Base-by-base conservation (phyloP, 768 basidiomycete species). In the Trametes cingulata region DNA sequence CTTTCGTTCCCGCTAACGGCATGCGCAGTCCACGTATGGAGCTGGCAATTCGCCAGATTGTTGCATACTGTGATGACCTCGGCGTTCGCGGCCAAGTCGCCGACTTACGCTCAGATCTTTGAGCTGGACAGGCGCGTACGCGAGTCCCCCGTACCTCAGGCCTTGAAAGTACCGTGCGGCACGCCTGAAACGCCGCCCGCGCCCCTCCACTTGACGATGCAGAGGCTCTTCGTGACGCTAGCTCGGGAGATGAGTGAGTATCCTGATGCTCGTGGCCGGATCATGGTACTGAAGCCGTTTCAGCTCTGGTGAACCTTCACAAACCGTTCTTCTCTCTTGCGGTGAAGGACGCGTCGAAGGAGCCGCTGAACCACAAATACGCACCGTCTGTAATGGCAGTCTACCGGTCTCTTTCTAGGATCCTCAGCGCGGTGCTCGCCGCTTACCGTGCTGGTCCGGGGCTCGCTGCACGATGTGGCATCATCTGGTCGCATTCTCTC, bases 381-480 rank as follows among this genome's bases (percentile, higher is more conserved):
- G 78, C 83, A 0, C 83, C 85, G 0, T 91, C 90, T 1, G 85
- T 90, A 3, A 79, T 87, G 70, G 84, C 89, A 0, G 81, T 83
- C 14, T 90, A 88, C 72, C 85, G 87, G 2, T 87, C 86, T 2
- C 83, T 87, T 3, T 90, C 86, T 83, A 75, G 88, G 20, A 65
- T 89, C 29, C 81, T 85, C 40, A 76, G 80, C 46, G 77, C 78
- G 0, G 73, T 87, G 49, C 73, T 75, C 17, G 68, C 77, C 19
- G 73, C 78, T 0, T 82, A 81, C 72, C 67, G 69, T 14, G 62
- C 66, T 17, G 73, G 77, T 8, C 79, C 82, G 0, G 70, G 76
- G 2, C 62, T 82, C 10, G 65, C 83, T 6, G 69, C 76, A 10
- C 76, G 87, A 9, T 67, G 83, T 24, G 78, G 76, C 17, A 63